phyloP scores from a whole-genome alignment of 2,329 filamentous ascomycete species.

The Ophiocordyceps sinensis region DNA sequence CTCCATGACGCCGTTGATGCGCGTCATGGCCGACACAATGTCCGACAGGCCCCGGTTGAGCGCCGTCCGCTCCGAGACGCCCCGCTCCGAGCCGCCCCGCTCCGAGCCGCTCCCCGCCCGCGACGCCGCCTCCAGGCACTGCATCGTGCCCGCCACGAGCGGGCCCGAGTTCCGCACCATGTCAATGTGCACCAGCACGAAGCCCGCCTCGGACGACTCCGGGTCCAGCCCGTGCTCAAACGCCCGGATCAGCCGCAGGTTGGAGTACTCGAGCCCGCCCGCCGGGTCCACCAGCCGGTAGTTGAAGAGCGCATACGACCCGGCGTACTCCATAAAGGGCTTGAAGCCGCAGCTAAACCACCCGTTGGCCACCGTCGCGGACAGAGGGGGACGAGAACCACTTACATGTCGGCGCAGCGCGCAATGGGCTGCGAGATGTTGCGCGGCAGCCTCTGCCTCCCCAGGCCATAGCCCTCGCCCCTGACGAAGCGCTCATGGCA shows the following conservation, averaged over 20 bases:
- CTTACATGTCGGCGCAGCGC: constrained; percentile 72
- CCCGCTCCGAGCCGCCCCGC: constrained; percentile 63
- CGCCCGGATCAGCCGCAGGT: constrained; percentile 73
- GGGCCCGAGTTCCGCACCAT: constrained; percentile 82
- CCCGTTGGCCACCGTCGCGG: too few species aligned
- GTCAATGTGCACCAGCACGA: constrained; percentile 89
- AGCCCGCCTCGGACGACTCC: constrained; percentile 79
- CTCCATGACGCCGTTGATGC: constrained; percentile 72
- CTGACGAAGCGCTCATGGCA: constrained; percentile 64
- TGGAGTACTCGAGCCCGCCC: constrained; percentile 44
- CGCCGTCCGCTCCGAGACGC: constrained; percentile 27
- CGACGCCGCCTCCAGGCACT: constrained; percentile 43
- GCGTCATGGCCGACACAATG: constrained; percentile 43
- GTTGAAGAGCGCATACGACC: constrained; percentile 55
- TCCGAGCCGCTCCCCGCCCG: too few species aligned
- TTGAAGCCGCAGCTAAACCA: constrained; percentile 62
- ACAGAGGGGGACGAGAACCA: too few species aligned
- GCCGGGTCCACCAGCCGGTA: constrained; percentile 45
- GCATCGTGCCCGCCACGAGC: constrained; percentile 58
- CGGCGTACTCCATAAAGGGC: constrained; percentile 80
- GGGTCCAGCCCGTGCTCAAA: constrained; percentile 85
- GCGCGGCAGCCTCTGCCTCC: constrained; percentile 55
- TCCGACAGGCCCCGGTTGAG: constrained; percentile 52
- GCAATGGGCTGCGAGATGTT: constrained; percentile 71
- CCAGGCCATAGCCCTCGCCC: constrained; percentile 66